These are phyloP conservation scores for Solanum arcanum DNA, from an alignment of 257 asterid genomes.

Conservation along the genomic window DNA sequence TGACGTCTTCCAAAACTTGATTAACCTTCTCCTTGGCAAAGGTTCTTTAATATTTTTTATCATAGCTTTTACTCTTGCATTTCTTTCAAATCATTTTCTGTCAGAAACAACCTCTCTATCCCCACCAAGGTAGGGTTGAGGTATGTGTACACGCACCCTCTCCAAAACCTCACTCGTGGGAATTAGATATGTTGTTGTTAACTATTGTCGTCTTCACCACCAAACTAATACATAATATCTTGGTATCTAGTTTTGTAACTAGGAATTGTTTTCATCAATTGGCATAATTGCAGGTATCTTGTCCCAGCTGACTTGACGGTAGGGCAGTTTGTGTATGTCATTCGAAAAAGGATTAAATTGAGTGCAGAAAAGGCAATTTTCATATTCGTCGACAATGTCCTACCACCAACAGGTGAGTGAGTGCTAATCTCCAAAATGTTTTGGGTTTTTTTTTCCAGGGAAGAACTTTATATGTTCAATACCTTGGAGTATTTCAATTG, in stretches of 20 bases:
- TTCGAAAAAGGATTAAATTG: conserved; percentile 34
- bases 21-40: neutral
- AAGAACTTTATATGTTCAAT: neutral
- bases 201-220: neutral
- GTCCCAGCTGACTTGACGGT: conserved; percentile 39
- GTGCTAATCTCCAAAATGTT: neutral
- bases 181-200: neutral
- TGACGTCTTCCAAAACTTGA: neutral
- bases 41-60: neutral
- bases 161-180: neutral
- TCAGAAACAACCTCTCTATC: neutral
- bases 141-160: neutral
- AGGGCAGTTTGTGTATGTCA: conserved; percentile 37
- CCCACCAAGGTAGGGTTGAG: neutral
- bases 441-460: neutral
- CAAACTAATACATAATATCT: neutral
- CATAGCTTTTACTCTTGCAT: neutral
- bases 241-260: neutral
- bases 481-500: neutral
- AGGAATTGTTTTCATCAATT: neutral
- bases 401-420: conserved; percentile 33
- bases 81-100: neutral
- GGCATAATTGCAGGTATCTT: conserved; percentile 14
- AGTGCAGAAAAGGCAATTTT: conserved; percentile 34
- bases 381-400: conserved; percentile 26